phyloP scores from a whole-genome alignment of 2,329 filamentous ascomycete species.

The Neofusicoccum sp. region DNA sequence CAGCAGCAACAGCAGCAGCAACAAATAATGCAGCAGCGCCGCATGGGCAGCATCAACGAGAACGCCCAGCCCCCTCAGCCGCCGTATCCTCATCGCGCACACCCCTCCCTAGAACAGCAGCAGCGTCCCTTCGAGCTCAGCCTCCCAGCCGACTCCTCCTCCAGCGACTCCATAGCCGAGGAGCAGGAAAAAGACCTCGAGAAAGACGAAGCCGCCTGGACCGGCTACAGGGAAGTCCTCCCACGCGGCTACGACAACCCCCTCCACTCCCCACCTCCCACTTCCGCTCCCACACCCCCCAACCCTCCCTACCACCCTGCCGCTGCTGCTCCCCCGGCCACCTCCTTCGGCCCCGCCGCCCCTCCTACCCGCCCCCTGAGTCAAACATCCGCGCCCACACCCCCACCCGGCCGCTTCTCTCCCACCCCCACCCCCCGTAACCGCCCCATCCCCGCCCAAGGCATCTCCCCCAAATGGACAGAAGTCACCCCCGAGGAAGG shows the following conservation, averaged over 20 bases:
- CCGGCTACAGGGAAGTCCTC: conserved; percentile 35
- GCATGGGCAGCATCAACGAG: conserved; percentile 38
- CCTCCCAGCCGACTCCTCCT: background rate
- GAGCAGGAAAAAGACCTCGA: background rate
- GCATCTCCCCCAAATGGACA: background rate
- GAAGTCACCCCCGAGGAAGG: background rate
- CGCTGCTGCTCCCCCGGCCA: background rate
- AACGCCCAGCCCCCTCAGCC: background rate
- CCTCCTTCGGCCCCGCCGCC: background rate
- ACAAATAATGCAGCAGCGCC: background rate
- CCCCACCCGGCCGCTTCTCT: background rate
- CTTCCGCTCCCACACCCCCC: too few relatives aligned
- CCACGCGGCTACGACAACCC: conserved; percentile 32
- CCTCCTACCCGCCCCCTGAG: background rate
- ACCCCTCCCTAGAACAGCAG: too few relatives aligned
- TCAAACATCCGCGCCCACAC: too few relatives aligned
- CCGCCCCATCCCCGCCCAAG: background rate
- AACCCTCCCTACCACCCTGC: background rate
- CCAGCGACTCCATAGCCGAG: conserved; percentile 12
- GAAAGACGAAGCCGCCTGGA: background rate
- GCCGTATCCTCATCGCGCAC: background rate
- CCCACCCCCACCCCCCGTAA: background rate
- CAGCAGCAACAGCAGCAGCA: conserved; percentile 19
- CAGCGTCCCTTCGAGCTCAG: conserved; percentile 15
- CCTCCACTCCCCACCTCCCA: conserved; percentile 23